Evolutionary conservation across 257 asterid species (phyloP).

Genomic region (Ligustrum vulgare): DNA sequence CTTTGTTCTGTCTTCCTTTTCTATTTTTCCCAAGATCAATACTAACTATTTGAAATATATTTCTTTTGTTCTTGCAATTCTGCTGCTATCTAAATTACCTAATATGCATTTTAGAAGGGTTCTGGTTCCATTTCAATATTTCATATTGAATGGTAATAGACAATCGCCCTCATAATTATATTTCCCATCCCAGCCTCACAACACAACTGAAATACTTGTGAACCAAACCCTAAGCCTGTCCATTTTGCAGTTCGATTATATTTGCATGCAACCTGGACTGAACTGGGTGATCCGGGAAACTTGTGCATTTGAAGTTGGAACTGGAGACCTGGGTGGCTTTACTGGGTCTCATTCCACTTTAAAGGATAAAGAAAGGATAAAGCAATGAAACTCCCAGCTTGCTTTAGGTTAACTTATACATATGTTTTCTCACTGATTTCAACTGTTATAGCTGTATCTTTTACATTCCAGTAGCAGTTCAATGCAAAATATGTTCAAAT

Average conservation of each 20-base stretch:
- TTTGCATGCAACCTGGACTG: not conserved
- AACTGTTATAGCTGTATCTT: not conserved
- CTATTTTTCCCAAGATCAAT: not conserved
- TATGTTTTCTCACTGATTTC: not conserved
- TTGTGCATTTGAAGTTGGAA: not conserved
- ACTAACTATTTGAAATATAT: not conserved
- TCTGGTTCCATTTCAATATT: not conserved
- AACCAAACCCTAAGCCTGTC: not conserved
- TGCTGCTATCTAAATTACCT: not conserved
- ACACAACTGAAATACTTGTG: not conserved
- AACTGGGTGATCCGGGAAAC: not conserved
- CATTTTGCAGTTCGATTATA: not conserved
- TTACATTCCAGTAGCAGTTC: not conserved
- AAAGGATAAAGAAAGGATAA: not conserved
- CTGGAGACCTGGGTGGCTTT: not conserved
- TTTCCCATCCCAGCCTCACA: not conserved
- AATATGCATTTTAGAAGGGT: not conserved
- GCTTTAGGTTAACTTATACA: not conserved
- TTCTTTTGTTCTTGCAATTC: constrained; percentile 15
- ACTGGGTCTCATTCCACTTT: not conserved
- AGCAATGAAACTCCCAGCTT: not conserved
- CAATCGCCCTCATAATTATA: not conserved
- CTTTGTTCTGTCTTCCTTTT: not conserved
- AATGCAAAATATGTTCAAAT: not conserved
- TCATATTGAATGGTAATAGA: not conserved